Conservation (phyloP, 768 basidiomycete species). For the Exsudoporus frostii region DNA sequence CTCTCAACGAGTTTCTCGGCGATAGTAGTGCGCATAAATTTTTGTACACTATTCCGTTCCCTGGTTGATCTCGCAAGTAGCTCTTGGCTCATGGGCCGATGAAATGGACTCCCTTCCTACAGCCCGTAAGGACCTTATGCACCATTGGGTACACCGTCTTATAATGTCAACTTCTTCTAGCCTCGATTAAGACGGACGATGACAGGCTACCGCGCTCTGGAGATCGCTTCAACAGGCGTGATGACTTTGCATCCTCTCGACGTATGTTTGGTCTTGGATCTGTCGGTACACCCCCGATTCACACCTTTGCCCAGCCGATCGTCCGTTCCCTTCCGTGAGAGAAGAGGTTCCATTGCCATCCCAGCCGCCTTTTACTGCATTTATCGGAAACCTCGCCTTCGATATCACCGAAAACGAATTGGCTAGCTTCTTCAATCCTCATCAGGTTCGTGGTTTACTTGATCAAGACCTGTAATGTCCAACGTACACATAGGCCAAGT, state of each 20-base stretch:
- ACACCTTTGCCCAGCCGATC: constrained; percentile 44
- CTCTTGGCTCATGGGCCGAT: constrained; percentile 95
- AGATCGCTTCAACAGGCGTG: constrained; percentile 55
- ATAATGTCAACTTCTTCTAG: constrained; percentile 36
- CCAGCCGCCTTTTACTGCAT: constrained; percentile 93
- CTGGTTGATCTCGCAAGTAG: constrained; percentile 37
- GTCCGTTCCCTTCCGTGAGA: constrained; percentile 56
- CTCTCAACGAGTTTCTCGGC: constrained; percentile 88
- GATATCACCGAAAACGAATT: constrained; percentile 85
- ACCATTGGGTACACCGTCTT: constrained; percentile 5
- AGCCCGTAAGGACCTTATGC: constrained; percentile 67
- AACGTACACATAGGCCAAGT: constrained; percentile 54
- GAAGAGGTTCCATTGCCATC: constrained; percentile 97
- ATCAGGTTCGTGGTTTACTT: constrained; percentile 43
- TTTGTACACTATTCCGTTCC: constrained; percentile 11
- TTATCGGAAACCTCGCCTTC: constrained; percentile 92
- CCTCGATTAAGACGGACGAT: constrained; percentile 67
- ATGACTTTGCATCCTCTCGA: constrained; percentile 63
- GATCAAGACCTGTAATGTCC: neutral
- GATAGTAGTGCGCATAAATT: constrained; percentile 62
- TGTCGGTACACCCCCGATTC: constrained; percentile 7
- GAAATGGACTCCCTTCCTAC: constrained; percentile 93
- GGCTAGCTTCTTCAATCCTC: constrained; percentile 70
- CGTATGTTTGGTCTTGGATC: constrained; percentile 41
- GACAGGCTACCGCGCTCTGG: constrained; percentile 46